Evolutionary conservation across 2,329 filamentous ascomycete genomes (phyloP).

Genomic region (Tolypocladium sp.): DNA sequence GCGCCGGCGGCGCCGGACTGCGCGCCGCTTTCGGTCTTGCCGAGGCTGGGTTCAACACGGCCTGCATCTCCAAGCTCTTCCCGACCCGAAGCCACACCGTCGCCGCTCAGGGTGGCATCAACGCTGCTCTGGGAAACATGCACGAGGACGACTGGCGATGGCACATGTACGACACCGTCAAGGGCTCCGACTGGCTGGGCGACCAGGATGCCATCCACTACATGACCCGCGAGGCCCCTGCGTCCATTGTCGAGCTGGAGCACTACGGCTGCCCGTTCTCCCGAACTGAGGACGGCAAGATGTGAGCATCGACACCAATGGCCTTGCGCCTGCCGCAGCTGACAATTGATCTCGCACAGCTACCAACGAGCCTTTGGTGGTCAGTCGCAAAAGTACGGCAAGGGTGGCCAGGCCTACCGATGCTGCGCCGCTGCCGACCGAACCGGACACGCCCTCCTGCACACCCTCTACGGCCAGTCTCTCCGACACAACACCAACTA

Average conservation of each 20-base stretch:
- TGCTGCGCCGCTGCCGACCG: constrained; percentile 93
- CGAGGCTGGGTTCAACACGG: constrained; percentile 83
- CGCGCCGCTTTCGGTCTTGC: constrained; percentile 79
- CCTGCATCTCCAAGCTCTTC: constrained; percentile 81
- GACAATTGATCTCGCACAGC: constrained; percentile 28
- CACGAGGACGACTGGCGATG: constrained; percentile 97
- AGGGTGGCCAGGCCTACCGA: constrained; percentile 96
- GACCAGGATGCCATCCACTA: constrained; percentile 98
- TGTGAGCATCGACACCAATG: constrained; percentile 43
- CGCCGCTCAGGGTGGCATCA: constrained; percentile 76
- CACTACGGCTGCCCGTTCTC: constrained; percentile 97
- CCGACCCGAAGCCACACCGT: constrained; percentile 80
- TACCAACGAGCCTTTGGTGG: constrained; percentile 99
- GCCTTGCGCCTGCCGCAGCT: constrained; percentile 1
- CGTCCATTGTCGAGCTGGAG: constrained; percentile 88
- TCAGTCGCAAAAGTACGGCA: constrained; percentile 89
- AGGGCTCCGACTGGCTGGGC: constrained; percentile 94
- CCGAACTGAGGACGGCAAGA: constrained; percentile 91
- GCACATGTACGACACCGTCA: constrained; percentile 99
- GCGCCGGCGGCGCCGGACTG: constrained; percentile 72
- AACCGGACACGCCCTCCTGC: constrained; percentile 93
- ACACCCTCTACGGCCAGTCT: constrained; percentile 97
- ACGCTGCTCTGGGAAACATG: constrained; percentile 88
- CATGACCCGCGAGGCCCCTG: constrained; percentile 92
- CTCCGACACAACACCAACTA: constrained; percentile 98